Evolutionary conservation across 345 rosid species (phyloP).

Genomic region (Moringa oleifera): DNA sequence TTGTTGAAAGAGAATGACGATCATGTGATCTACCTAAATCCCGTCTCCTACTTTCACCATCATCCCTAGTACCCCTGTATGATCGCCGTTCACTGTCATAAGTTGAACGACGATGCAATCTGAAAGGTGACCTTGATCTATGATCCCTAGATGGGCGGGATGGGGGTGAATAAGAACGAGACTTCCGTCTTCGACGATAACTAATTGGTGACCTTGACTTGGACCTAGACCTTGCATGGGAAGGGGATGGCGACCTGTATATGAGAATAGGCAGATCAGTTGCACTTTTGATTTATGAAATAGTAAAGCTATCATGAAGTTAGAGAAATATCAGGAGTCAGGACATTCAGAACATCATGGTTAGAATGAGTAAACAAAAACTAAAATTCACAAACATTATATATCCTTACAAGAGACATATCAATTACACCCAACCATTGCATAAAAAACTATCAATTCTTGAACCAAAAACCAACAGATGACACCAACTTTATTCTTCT

Average conservation of each 20-base stretch:
- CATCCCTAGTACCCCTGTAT: slow-evolving; percentile 52
- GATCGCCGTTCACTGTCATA: slow-evolving; percentile 55
- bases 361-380: too few species aligned
- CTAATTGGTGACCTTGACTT: slow-evolving; percentile 71
- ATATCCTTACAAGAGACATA: too few species aligned
- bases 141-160: slow-evolving; percentile 47
- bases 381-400: too few species aligned
- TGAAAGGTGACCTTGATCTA: slow-evolving; percentile 68
- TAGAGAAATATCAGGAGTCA: background rate
- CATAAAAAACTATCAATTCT: too few species aligned
- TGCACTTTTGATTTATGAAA: background rate
- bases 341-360: too few species aligned
- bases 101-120: slow-evolving; percentile 47
- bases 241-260: slow-evolving; percentile 67
- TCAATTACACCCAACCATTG: too few species aligned
- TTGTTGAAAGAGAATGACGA: slow-evolving; percentile 51
- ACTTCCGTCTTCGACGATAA: slow-evolving; percentile 55
- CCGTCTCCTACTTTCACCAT: slow-evolving; percentile 40
- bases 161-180: slow-evolving; percentile 69
- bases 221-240: slow-evolving; percentile 67
- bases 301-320: too few species aligned
- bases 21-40: slow-evolving; percentile 50
- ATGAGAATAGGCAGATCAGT: slow-evolving; percentile 8
- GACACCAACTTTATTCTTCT: too few species aligned
- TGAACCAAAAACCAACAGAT: too few species aligned